Conservation (phyloP, 352 stramenopile species). For the Globisporangium lucens region DNA sequence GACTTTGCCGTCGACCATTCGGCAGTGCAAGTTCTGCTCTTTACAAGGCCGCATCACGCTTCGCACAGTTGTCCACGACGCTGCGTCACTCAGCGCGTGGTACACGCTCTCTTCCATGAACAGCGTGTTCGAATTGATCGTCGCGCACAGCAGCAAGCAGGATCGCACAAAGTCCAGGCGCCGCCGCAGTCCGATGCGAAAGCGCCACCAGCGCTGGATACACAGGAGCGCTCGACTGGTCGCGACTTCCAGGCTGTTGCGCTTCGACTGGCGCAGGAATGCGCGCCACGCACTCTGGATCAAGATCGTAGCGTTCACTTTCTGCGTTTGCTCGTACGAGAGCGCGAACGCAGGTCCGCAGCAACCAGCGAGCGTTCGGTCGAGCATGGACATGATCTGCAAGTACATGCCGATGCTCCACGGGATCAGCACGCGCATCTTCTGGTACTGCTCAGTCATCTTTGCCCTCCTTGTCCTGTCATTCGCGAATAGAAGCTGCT, state of each 20-base stretch:
- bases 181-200: slow-evolving; percentile 34
- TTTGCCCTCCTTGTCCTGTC: not conserved
- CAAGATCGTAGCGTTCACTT: slow-evolving; percentile 35
- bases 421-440: slow-evolving; percentile 63
- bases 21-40: slow-evolving; percentile 51
- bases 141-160: slow-evolving; percentile 46
- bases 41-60: slow-evolving; percentile 28
- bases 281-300: slow-evolving; percentile 65
- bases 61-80: slow-evolving; percentile 33
- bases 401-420: slow-evolving; percentile 82
- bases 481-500: not conserved
- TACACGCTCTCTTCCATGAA: slow-evolving; percentile 70
- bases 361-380: slow-evolving; percentile 14
- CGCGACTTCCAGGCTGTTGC: slow-evolving; percentile 47
- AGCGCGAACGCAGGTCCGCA: slow-evolving; percentile 39
- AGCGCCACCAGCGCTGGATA: slow-evolving; percentile 75
- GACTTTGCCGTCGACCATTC: slow-evolving; percentile 35
- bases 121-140: slow-evolving; percentile 58
- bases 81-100: slow-evolving; percentile 27
- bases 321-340: slow-evolving; percentile 49
- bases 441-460: slow-evolving; percentile 25
- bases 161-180: slow-evolving; percentile 48
- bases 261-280: slow-evolving; percentile 29
- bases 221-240: slow-evolving; percentile 51
- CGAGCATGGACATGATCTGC: slow-evolving; percentile 49